phyloP scores from a whole-genome alignment of 148 eudicot species.

The Fagopyrum tataricum region DNA sequence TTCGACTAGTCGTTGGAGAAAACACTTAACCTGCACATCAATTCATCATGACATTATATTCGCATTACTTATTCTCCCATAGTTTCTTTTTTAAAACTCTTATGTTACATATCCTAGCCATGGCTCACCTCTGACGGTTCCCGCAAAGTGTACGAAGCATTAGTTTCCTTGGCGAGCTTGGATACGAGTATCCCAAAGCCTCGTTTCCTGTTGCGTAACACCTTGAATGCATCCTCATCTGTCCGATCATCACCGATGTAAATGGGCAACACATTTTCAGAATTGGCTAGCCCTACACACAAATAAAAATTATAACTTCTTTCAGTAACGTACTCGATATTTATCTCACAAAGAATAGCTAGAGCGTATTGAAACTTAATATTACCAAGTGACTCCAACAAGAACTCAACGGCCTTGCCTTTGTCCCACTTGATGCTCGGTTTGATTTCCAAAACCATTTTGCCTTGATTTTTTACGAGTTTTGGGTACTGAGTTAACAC shows the following conservation, averaged over 20 bases:
- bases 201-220: conserved; percentile 45
- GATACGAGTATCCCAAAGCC: conserved; percentile 61
- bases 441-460: conserved; percentile 80
- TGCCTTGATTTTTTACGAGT: conserved; percentile 58
- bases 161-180: conserved; percentile 52
- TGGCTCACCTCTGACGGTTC: conserved; percentile 31
- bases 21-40: conserved; percentile 21
- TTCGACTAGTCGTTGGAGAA: conserved; percentile 37
- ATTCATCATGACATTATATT: too few species aligned
- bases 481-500: conserved; percentile 63
- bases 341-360: neutral
- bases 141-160: conserved; percentile 49
- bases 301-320: neutral
- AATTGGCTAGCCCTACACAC: conserved; percentile 39
- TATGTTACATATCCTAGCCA: neutral
- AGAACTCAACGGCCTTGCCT: conserved; percentile 83
- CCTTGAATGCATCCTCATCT: conserved; percentile 93
- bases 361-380: neutral
- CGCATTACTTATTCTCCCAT: too few species aligned
- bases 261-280: conserved; percentile 50
- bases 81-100: too few species aligned
- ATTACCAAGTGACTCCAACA: conserved; percentile 79
- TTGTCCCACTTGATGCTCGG: conserved; percentile 77
- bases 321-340: neutral
- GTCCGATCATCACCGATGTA: conserved; percentile 95